phyloP scores from a whole-genome alignment of 805 yeast genomes.

The Wickerhamiella alocasiicola region DNA sequence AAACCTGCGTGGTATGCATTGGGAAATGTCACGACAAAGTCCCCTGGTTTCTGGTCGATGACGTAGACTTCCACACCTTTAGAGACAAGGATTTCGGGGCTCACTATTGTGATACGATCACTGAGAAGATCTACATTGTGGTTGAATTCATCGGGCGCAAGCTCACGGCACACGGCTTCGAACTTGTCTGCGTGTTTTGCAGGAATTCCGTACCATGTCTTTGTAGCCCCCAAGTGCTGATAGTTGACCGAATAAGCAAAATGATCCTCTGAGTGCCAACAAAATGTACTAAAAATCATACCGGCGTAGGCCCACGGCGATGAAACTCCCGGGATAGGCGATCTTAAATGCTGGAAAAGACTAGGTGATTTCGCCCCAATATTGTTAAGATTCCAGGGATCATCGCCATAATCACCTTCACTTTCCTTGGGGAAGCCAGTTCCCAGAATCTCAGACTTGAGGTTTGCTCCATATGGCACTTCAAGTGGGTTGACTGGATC shows the following conservation, averaged over 20 bases:
- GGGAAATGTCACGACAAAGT: conserved; percentile 75
- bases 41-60: conserved; percentile 68
- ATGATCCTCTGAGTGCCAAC: conserved; percentile 97
- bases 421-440: conserved; percentile 1
- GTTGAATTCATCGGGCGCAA: conserved; percentile 70
- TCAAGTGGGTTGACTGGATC: conserved; percentile 23
- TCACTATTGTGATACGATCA: conserved; percentile 59
- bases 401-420: background rate
- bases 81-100: conserved; percentile 46
- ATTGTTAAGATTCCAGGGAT: conserved; percentile 5
- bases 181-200: conserved; percentile 49
- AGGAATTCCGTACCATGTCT: conserved; percentile 91
- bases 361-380: background rate
- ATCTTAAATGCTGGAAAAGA: conserved; percentile 25
- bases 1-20: conserved; percentile 86
- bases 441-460: conserved; percentile 23
- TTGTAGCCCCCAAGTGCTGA: conserved; percentile 80
- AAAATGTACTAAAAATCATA: conserved; percentile 76
- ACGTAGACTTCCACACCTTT: conserved; percentile 37
- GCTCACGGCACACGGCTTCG: conserved; percentile 45
- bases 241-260: conserved; percentile 83
- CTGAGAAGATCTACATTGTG: conserved; percentile 41
- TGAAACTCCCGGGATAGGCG: conserved; percentile 73
- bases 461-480: conserved; percentile 33
- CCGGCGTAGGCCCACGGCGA: conserved; percentile 93